Percentiles rank a stretch among this genome's conserved stretches.
Evolutionary conservation across 331 rosid genomes (phyloP).

Genomic region (Quercus tomentella): DNA sequence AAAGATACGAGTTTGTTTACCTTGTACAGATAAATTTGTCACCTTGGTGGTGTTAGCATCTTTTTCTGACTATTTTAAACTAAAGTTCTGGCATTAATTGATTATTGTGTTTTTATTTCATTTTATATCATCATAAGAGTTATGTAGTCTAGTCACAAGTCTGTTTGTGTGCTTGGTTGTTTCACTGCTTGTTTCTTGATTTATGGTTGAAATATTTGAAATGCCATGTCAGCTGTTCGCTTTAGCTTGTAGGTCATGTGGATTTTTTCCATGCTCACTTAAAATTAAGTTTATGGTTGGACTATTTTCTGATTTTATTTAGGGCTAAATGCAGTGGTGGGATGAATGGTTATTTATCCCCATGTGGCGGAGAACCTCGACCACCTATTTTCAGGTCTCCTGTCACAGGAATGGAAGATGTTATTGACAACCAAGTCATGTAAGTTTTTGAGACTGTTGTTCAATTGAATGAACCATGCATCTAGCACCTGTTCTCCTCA

Average conservation of each 20-base stretch:
- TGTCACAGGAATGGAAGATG: conserved; percentile 80
- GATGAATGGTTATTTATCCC: conserved; percentile 96
- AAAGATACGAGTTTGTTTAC: neutral
- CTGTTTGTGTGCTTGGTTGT: neutral
- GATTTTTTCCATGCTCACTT: conserved; percentile 1
- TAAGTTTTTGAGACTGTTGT: conserved; percentile 33
- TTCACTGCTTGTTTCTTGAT: neutral
- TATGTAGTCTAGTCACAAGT: neutral
- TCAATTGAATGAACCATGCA: neutral
- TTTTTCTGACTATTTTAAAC: no score
- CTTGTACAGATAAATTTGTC: neutral
- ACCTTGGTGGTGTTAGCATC: no score
- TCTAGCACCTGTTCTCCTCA: neutral
- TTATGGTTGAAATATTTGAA: neutral
- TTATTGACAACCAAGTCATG: conserved; percentile 95
- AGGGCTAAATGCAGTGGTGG: conserved; percentile 93
- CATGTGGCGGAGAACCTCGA: conserved; percentile 91
- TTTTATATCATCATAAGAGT: neutral
- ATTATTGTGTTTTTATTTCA: neutral
- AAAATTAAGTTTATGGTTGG: conserved; percentile 30
- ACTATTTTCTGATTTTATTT: conserved; percentile 64
- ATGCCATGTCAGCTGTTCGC: neutral
- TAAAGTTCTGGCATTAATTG: no score
- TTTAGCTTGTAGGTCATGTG: neutral
- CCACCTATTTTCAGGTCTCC: conserved; percentile 98